phyloP scores from a whole-genome alignment of 164 flowering plant species.

The Vitis amurensis region DNA sequence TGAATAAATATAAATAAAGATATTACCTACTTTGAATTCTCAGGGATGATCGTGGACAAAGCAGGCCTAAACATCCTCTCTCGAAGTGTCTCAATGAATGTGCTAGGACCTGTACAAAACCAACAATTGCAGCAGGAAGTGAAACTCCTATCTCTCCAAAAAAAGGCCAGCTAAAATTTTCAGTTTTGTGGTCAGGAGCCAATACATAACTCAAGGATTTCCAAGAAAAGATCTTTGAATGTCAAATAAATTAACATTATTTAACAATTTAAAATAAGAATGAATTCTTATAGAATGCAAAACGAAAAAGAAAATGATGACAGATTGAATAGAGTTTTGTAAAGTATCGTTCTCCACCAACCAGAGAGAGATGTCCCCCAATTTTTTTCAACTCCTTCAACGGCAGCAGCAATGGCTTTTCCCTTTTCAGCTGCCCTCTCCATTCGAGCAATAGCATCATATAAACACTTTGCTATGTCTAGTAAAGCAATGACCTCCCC shows the following conservation, averaged over 20 bases:
- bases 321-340: background rate
- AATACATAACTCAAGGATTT: no score
- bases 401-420: constrained; percentile 98
- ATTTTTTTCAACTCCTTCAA: constrained; percentile 95
- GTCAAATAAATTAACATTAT: background rate
- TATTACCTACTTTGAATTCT: constrained; percentile 99
- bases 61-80: constrained; percentile 90
- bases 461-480: constrained; percentile 95
- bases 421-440: constrained; percentile 99
- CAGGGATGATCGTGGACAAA: constrained; percentile 80
- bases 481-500: constrained; percentile 98
- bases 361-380: constrained; percentile 89
- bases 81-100: constrained; percentile 85
- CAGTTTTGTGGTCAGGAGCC: no score
- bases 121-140: constrained; percentile 10
- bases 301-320: background rate
- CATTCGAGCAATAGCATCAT: constrained; percentile 99
- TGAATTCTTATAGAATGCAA: background rate
- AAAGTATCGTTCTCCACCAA: constrained; percentile 27
- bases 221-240: no score
- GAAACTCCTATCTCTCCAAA: background rate
- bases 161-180: background rate
- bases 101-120: constrained; percentile 67
- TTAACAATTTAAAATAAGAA: background rate
- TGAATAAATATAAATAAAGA: constrained; percentile 16